Evolutionary conservation across 352 stramenopile species (phyloP).

Genomic region (Pilasporangium apinafurcum): DNA sequence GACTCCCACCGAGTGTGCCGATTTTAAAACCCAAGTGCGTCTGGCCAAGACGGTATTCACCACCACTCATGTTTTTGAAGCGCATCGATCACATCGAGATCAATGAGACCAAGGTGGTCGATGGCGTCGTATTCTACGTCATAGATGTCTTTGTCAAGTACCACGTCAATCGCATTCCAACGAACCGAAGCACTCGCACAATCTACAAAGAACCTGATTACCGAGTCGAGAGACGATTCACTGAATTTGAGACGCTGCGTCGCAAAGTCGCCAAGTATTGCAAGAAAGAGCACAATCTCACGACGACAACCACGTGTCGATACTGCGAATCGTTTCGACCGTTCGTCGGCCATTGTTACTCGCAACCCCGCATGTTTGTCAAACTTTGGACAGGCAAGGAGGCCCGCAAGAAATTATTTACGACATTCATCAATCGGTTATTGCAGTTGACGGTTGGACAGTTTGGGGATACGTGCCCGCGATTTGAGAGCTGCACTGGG

Average conservation of each 20-base stretch:
- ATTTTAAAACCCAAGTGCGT: not conserved
- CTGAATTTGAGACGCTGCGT: conserved; percentile 30
- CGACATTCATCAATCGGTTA: conserved; percentile 5
- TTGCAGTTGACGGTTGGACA: not conserved
- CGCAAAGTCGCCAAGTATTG: conserved; percentile 24
- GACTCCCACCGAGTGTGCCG: too few species aligned
- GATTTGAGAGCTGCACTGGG: too few species aligned
- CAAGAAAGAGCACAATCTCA: conserved; percentile 14
- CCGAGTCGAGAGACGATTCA: conserved; percentile 21
- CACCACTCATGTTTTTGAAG: conserved; percentile 2
- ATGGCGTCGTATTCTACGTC: conserved; percentile 8
- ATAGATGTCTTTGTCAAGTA: conserved; percentile 5
- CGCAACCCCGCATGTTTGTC: conserved; percentile 12
- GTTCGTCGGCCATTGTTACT: conserved; percentile 31
- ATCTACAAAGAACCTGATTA: conserved; percentile 20
- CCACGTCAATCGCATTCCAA: conserved; percentile 5
- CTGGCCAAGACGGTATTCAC: too few species aligned
- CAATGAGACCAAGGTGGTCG: conserved; percentile 1
- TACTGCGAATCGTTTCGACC: conserved; percentile 37
- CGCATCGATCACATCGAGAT: conserved; percentile 7
- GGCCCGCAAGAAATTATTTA: conserved; percentile 6
- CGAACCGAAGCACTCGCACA: too few species aligned
- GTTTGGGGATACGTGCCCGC: too few species aligned
- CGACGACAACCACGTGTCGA: conserved; percentile 16
- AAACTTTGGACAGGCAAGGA: conserved; percentile 1